These are phyloP conservation scores for Penicillium sclerotigenum DNA, from an alignment of 2,329 filamentous ascomycete species.

Conservation along the genomic window DNA sequence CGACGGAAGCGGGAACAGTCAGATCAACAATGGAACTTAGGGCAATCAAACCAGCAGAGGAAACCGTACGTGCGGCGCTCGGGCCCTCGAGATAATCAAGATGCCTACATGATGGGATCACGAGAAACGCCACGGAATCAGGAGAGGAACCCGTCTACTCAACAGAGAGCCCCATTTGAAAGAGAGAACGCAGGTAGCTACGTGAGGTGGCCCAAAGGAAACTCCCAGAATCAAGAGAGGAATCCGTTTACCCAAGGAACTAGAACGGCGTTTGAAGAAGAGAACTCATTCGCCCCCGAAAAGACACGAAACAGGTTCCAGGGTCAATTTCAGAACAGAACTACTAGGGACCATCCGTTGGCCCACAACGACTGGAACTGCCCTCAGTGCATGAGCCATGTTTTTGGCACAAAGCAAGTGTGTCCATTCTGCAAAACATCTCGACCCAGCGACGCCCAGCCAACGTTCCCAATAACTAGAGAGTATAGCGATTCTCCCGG, in stretches of 20 bases:
- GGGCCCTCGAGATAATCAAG: not conserved
- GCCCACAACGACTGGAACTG: conserved; percentile 14
- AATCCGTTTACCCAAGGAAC: not conserved
- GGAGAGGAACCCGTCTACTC: not conserved
- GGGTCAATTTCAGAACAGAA: not conserved
- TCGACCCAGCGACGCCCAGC: conserved; percentile 1
- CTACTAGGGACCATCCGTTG: not conserved
- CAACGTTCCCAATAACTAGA: not conserved
- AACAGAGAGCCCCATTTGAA: not conserved
- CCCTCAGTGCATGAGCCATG: conserved; percentile 7
- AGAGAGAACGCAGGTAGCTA: not conserved
- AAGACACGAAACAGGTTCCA: not conserved
- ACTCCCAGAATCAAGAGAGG: not conserved
- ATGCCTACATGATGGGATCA: not conserved
- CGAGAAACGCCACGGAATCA: not conserved
- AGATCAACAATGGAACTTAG: not conserved
- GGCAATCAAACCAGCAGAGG: not conserved
- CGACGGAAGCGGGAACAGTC: not conserved
- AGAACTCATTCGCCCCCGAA: not conserved
- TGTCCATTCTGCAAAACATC: conserved; percentile 20
- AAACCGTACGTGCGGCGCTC: not conserved
- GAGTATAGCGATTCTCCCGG: not conserved
- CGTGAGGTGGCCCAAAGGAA: not conserved
- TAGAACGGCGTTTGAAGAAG: not conserved
- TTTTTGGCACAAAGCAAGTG: conserved; percentile 7